Base-by-base conservation (phyloP, 495 filamentous ascomycete genomes). In the Daldinia childiae region DNA sequence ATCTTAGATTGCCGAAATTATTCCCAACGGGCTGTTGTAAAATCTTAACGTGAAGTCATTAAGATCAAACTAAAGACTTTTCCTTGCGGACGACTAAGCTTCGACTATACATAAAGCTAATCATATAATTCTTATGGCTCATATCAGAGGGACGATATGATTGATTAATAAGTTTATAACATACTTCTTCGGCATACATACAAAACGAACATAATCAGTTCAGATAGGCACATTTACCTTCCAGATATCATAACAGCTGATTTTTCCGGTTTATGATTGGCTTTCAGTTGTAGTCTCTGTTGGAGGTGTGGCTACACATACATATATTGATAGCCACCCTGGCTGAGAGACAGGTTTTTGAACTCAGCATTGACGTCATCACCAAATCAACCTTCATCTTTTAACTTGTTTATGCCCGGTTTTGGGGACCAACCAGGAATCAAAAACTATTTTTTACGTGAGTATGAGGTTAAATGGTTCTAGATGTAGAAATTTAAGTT, bases 281-380 rank as follows among this genome's bases (percentile, higher is more conserved):
- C 39, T 41, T 17, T 17, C n/a, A 17, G 0, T 2, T 2, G 15
- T 17, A 5, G 38, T 17, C 4, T 41, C 1, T 4, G 11, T 45
- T 17, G 6, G 43, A 21, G 3, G 43, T 48, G 43, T 48, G 43
- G 17, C 41, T 21, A 21, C 41, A 17, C 41, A 21, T 17, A 45
- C 41, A 8, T n/a, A 19, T 7, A 43, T 19, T 19, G 15, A 43
- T 43, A 45, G 6, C 41, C 41, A 45, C 41, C 17, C 7, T 9
- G 41, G 43, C 2, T 11, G 9, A 48, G 19, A 38, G 55, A 58
- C 30, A 58, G 30, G 55, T 38, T 64, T 70, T 70, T 65, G 12
- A 15, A 29, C 32, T 59, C n/a, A n/a, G 32, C 34, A 24, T 61
- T 71, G 68, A 71, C 68, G 68, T 71, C 68, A 71, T 71, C 29